These are phyloP conservation scores for Trichoderma brevicompactum DNA, from an alignment of 2,329 filamentous ascomycete species.

Conservation along the genomic window DNA sequence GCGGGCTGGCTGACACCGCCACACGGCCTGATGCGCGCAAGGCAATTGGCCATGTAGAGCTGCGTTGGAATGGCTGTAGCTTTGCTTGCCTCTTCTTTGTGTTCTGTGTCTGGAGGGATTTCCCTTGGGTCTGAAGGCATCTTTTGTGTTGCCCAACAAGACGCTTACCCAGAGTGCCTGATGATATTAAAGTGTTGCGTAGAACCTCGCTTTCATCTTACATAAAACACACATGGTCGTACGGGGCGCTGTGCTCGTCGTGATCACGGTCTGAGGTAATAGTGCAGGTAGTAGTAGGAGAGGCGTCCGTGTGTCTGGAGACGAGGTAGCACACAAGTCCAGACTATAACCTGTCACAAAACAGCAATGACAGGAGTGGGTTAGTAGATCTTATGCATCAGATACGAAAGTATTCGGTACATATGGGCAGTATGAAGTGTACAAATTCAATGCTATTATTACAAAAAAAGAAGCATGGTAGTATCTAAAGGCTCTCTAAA, in stretches of 20 bases:
- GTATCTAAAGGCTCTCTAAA: constrained; percentile 24
- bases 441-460: constrained; percentile 29
- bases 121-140: background rate
- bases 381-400: background rate
- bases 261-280: no score
- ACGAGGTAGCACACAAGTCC: background rate
- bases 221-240: background rate
- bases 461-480: constrained; percentile 28
- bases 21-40: background rate
- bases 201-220: no score
- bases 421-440: background rate
- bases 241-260: background rate
- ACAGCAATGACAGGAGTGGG: background rate
- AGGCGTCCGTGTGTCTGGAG: background rate
- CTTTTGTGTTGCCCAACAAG: no score
- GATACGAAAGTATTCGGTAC: background rate
- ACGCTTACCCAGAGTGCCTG: no score
- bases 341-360: constrained; percentile 7
- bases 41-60: background rate
- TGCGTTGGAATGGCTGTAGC: background rate
- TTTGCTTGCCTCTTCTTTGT: no score
- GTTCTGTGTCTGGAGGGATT: no score
- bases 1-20: constrained; percentile 15
- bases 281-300: no score
- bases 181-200: no score